These are phyloP conservation scores for Suillus lakei DNA, from an alignment of 768 basidiomycete species.

Conservation along the genomic window DNA sequence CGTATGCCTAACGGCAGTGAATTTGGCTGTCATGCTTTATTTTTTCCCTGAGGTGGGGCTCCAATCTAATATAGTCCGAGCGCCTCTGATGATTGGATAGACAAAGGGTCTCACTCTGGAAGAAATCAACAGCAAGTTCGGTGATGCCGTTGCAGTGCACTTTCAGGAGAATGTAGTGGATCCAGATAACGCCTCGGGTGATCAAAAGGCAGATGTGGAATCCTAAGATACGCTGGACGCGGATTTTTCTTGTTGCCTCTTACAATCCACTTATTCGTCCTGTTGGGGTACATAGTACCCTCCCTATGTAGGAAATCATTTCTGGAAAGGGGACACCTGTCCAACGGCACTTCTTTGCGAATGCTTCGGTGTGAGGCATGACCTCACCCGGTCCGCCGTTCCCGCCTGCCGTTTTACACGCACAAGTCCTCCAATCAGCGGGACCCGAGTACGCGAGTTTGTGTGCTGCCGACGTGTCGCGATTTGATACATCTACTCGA, in stretches of 20 bases:
- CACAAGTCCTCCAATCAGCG: neutral
- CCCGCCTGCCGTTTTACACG: neutral
- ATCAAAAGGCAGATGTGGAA: neutral
- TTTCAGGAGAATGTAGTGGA: neutral
- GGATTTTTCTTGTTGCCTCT: neutral
- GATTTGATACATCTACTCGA: neutral
- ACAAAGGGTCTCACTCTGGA: slow-evolving; percentile 4
- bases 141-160: slow-evolving; percentile 9
- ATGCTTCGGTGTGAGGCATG: neutral
- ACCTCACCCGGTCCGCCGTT: neutral
- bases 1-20: neutral
- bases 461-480: neutral
- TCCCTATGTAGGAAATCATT: neutral
- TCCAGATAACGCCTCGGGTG: neutral
- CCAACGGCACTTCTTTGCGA: neutral
- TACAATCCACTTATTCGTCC: neutral
- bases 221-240: neutral
- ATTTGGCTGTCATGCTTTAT: neutral
- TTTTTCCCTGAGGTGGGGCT: slow-evolving; percentile 7
- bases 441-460: neutral
- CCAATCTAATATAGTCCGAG: neutral
- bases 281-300: neutral
- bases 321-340: neutral
- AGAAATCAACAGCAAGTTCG: slow-evolving; percentile 9
- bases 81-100: neutral